Evolutionary conservation across 202 grass and related monocot genomes (phyloP), one percentile per base, ranked within the genome.

Genomic region (Elaeis oleifera): DNA sequence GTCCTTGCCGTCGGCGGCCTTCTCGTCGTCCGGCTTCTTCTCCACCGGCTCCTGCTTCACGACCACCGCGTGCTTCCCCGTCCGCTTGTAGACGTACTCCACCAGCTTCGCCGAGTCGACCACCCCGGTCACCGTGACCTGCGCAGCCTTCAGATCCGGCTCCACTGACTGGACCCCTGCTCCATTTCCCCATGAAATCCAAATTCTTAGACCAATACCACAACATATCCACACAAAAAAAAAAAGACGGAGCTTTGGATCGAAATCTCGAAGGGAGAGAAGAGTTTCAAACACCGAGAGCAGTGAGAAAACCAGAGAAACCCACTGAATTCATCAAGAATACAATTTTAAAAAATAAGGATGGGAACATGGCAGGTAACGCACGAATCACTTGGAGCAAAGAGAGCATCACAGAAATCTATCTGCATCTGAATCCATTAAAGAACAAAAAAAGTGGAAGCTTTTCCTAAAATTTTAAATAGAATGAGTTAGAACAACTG

Each of bases 71-170:
- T 91, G 80, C 63, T 76, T 91, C 24, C 83, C 80, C 0, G 74
- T 91, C 19, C 83, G 80, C 71, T 75, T 91, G 61, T 87, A 73
- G 49, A 91, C 74, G 54, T 91, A 91, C 55, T 91, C 88, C 54
- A 73, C 63, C 1, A 91, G 79, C 54, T 78, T 91, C 2, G 70
- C 60, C 49, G 85, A 74, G 36, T 87, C 80, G 22, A 91, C 81
- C 17, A 75, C 72, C 4, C 88, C 88, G 71, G 79, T 91, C 73
- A 91, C 88, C 31, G 71, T 77, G 31, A 91, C 77, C 60, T 84
- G 70, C n/a, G 88, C 84, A 14, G 80, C 74, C 71, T 87, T 84
- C 55, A 91, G 71, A 70, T 91, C 77, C 21, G 88, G 28, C 19
- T 87, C 88, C 55, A 75, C 83, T 14, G 79, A 79, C 72, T 84